These are phyloP conservation scores for Vicia faba DNA, from an alignment of 306 rosid genomes.

Conservation along the genomic window DNA sequence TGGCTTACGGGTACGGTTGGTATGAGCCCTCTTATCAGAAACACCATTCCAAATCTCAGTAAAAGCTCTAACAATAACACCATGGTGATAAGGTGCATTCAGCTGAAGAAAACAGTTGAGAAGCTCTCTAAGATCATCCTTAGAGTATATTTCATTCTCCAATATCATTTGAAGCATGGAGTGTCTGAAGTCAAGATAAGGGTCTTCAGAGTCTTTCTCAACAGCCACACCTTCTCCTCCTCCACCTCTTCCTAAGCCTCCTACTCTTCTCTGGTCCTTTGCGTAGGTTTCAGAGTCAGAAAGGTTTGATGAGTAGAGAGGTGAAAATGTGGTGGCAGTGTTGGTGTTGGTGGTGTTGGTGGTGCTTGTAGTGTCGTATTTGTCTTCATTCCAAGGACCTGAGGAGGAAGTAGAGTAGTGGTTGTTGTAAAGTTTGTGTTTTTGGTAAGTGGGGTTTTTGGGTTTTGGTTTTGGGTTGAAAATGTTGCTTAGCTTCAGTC, in stretches of 20 bases:
- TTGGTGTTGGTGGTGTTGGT: slow-evolving; percentile 36
- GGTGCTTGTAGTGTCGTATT: slow-evolving; percentile 36
- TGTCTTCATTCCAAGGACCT: slow-evolving; percentile 37
- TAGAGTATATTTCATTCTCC: slow-evolving; percentile 90
- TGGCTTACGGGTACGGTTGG: slow-evolving; percentile 40
- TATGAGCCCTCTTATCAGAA: slow-evolving; percentile 43
- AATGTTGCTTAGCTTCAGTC: slow-evolving; percentile 49
- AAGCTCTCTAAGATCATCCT: slow-evolving; percentile 75
- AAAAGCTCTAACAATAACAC: slow-evolving; percentile 77
- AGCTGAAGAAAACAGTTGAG: slow-evolving; percentile 82
- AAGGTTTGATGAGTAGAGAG: slow-evolving; percentile 40
- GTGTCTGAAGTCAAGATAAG: slow-evolving; percentile 80
- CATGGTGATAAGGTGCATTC: slow-evolving; percentile 79
- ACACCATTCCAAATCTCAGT: slow-evolving; percentile 94
- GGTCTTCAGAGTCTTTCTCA: slow-evolving; percentile 94
- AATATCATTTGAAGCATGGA: slow-evolving; percentile 95
- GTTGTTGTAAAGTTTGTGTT: slow-evolving; percentile 34
- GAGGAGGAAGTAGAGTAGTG: slow-evolving; percentile 18
- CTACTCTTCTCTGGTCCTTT: slow-evolving; percentile 37
- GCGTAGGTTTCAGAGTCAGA: slow-evolving; percentile 36
- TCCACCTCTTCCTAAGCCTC: slow-evolving; percentile 69
- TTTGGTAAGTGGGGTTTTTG: slow-evolving; percentile 44
- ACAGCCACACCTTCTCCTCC: slow-evolving; percentile 79
- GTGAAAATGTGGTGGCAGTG: slow-evolving; percentile 48
- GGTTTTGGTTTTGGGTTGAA: slow-evolving; percentile 64